Percentiles rank a stretch among this genome's conserved stretches.
These are phyloP conservation scores for Boechera divaricarpa DNA, from an alignment of 345 rosid genomes.

Conservation along the genomic window DNA sequence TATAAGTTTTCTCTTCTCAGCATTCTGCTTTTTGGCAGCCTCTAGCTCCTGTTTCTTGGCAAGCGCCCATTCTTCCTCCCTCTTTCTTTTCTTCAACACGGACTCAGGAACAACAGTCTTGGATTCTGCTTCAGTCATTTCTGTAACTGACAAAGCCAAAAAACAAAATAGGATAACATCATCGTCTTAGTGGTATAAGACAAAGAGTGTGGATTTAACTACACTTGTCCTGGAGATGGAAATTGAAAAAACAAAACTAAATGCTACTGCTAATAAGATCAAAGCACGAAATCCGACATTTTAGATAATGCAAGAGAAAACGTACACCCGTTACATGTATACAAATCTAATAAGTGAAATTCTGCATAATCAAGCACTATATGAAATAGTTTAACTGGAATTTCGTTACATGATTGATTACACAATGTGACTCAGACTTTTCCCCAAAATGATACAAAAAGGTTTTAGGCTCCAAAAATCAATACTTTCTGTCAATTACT, in stretches of 20 bases:
- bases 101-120: constrained; percentile 66
- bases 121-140: constrained; percentile 55
- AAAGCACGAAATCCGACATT: not conserved
- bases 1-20: constrained; percentile 59
- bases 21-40: constrained; percentile 49
- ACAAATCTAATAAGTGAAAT: not conserved
- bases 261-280: not conserved
- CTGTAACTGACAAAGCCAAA: not conserved
- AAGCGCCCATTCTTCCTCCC: constrained; percentile 1
- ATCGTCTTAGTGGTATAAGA: not conserved
- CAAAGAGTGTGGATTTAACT: not conserved
- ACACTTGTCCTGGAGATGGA: not conserved
- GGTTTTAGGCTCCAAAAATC: not conserved
- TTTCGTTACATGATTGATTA: not conserved
- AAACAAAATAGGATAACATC: not conserved
- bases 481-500: not conserved
- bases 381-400: not conserved
- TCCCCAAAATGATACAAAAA: no score
- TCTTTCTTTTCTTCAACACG: constrained; percentile 53
- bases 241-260: not conserved
- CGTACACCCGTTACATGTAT: no score
- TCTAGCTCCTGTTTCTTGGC: constrained; percentile 55
- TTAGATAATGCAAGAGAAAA: not conserved
- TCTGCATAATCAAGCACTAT: not conserved
- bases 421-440: no score